Conservation (phyloP, 192 early-diverging fungal species). For the Coemansia pectinata region DNA sequence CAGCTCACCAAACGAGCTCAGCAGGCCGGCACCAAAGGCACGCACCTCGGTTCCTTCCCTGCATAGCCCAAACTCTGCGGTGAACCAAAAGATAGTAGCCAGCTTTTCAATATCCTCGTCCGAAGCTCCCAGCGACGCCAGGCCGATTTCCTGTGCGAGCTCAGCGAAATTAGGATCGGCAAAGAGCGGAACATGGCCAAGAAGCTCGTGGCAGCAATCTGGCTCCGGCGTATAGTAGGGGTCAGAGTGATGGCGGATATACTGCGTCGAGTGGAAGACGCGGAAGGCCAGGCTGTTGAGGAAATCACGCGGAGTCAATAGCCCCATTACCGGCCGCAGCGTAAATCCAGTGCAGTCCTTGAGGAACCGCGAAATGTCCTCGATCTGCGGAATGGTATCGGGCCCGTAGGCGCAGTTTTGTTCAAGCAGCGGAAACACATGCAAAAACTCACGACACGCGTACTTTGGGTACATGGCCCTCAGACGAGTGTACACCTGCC, state of each 20-base stretch:
- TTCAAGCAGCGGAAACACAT: slow-evolving; percentile 84
- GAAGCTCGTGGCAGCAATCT: slow-evolving; percentile 94
- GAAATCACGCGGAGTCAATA: slow-evolving; percentile 91
- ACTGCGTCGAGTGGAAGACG: slow-evolving; percentile 97
- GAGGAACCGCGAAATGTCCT: slow-evolving; percentile 85
- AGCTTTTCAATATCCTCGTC: slow-evolving; percentile 91
- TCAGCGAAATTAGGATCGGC: slow-evolving; percentile 89
- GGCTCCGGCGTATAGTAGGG: slow-evolving; percentile 94
- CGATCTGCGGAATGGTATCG: slow-evolving; percentile 88
- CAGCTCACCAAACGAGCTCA: slow-evolving; percentile 94
- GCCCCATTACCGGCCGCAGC: slow-evolving; percentile 90
- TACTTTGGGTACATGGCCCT: slow-evolving; percentile 74
- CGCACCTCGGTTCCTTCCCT: slow-evolving; percentile 67
- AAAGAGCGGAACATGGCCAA: slow-evolving; percentile 86
- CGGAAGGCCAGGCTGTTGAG: slow-evolving; percentile 95
- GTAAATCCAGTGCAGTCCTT: slow-evolving; percentile 94
- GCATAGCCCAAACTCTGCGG: slow-evolving; percentile 93
- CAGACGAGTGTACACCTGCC: slow-evolving; percentile 73
- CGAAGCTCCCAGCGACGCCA: slow-evolving; percentile 87
- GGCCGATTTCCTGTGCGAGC: slow-evolving; percentile 91
- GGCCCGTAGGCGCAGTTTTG: slow-evolving; percentile 88
- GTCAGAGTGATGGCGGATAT: slow-evolving; percentile 90
- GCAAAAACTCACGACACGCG: slow-evolving; percentile 91
- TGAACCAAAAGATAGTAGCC: slow-evolving; percentile 91
- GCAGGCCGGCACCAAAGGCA: slow-evolving; percentile 90